Evolutionary conservation across 495 filamentous ascomycete species (phyloP), one percentile per base, ranked within the genome.

Genomic region (Hypoxylon trugodes): DNA sequence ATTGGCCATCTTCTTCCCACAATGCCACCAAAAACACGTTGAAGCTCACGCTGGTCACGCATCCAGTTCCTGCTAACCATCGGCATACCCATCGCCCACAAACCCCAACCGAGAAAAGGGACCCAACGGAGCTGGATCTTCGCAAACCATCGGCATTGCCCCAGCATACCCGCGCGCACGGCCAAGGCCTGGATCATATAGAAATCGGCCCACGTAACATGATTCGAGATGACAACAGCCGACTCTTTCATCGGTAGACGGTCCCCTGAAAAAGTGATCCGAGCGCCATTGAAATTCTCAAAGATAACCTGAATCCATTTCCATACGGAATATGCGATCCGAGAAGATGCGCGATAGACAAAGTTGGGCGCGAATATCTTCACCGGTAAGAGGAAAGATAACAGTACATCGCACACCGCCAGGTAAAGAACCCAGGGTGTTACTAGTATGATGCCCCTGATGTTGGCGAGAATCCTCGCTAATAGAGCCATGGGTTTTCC

Each of bases 31-130:
- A 87, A 86, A 6, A 85, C 78, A 28, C 76, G 71, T 32, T 82
- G 78, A 60, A 86, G 70, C 74, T 86, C 83, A 13, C 50, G 72
- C 68, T 77, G 73, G 68, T 87, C 83, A 52, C 66, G 74, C 62
- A 72, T 73, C 84, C 84, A 86, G 47, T 83, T 77, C 54, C 84
- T 69, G 57, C 76, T 82, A 13, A 86, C 81, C 74, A 84, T 75
- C 3, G 84, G 84, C 80, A 87, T 84, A 4, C 84, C 82, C 75
- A 87, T 82, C 9, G 82, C 84, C 78, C 83, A 84, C 21, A 87
- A 76, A 2, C 81, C 84, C 84, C 82, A 86, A 3, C 84, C 84
- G 1, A 86, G 69, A 36, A 86, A 81, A 28, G 84, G 83, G 15
- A 87, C 81, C 73, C 76, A 75, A 21, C 76, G 72, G 41, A 86